Conservation (phyloP, 2,329 filamentous ascomycete species). For the Neofusicoccum cordaticola region DNA sequence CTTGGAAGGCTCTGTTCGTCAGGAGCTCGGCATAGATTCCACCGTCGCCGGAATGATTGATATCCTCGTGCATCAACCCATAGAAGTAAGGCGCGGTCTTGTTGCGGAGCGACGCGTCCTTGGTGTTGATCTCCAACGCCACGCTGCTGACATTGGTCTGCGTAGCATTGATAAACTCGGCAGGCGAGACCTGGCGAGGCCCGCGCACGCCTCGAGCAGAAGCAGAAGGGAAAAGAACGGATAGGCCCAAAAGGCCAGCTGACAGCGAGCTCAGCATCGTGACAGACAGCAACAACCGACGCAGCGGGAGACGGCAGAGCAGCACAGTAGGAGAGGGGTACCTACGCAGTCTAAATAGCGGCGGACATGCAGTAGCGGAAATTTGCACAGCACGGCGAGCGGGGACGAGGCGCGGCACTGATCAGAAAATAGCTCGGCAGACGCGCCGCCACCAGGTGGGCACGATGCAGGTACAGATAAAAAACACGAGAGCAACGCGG, state of each 20-base stretch:
- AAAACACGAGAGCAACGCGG: constrained; percentile 4
- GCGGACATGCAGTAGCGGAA: background rate
- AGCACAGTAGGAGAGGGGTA: background rate
- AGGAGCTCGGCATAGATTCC: constrained; percentile 71
- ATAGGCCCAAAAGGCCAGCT: constrained; percentile 5
- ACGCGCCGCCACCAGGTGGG: background rate
- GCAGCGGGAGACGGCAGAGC: background rate
- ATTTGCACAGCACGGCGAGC: background rate
- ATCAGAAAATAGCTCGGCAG: background rate
- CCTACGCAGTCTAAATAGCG: background rate
- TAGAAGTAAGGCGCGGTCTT: constrained; percentile 18
- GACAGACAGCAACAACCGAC: background rate
- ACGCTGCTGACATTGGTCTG: constrained; percentile 12
- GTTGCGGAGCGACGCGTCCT: constrained; percentile 13
- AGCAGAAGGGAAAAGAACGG: constrained; percentile 10
- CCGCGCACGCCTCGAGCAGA: background rate
- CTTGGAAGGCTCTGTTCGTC: constrained; percentile 68
- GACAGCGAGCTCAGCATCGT: constrained; percentile 4
- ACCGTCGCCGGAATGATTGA: constrained; percentile 68
- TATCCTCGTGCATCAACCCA: constrained; percentile 46
- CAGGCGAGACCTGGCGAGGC: background rate
- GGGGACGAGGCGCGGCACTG: background rate
- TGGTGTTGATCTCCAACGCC: constrained; percentile 12
- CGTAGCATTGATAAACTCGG: constrained; percentile 13
- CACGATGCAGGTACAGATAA: constrained; percentile 1